A percentile compares a stretch with the other conserved stretches of the same genome.
phyloP scores from a whole-genome alignment of 2,329 filamentous ascomycete genomes.

The Trichoderma sp. region DNA sequence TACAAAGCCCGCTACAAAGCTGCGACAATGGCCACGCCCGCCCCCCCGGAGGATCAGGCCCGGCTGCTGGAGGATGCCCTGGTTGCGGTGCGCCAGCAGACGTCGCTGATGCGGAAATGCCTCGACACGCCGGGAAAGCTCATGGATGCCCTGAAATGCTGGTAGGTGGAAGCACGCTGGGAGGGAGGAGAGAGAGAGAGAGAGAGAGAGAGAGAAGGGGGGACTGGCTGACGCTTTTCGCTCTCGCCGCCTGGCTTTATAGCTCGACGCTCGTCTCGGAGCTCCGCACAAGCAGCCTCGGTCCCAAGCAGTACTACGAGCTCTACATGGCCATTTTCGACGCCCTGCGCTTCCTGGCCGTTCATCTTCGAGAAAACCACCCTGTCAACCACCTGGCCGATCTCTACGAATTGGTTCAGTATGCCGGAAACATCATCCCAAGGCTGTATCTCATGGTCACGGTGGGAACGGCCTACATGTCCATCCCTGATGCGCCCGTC shows the following conservation, averaged over 20 bases:
- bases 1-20: constrained; percentile 26
- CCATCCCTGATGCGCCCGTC: constrained; percentile 93
- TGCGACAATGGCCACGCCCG: constrained; percentile 49
- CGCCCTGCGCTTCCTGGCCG: constrained; percentile 90
- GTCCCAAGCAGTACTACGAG: constrained; percentile 99
- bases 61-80: constrained; percentile 96
- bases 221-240: constrained; percentile 16
- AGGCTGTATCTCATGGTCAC: constrained; percentile 98
- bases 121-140: constrained; percentile 96
- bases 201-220: neutral
- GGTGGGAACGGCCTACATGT: constrained; percentile 98
- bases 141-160: constrained; percentile 99
- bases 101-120: constrained; percentile 94
- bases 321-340: constrained; percentile 99
- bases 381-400: constrained; percentile 97
- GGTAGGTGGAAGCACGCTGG: constrained; percentile 64
- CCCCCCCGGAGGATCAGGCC: constrained; percentile 74
- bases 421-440: constrained; percentile 96
- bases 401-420: constrained; percentile 95
- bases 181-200: neutral
- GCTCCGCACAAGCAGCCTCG: constrained; percentile 90
- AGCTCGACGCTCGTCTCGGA: constrained; percentile 99
- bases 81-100: constrained; percentile 94
- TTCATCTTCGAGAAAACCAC: constrained; percentile 95
- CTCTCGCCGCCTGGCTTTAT: constrained; percentile 10